phyloP scores from a whole-genome alignment of 352 stramenopile genomes.

The Pythium utonaiense region DNA sequence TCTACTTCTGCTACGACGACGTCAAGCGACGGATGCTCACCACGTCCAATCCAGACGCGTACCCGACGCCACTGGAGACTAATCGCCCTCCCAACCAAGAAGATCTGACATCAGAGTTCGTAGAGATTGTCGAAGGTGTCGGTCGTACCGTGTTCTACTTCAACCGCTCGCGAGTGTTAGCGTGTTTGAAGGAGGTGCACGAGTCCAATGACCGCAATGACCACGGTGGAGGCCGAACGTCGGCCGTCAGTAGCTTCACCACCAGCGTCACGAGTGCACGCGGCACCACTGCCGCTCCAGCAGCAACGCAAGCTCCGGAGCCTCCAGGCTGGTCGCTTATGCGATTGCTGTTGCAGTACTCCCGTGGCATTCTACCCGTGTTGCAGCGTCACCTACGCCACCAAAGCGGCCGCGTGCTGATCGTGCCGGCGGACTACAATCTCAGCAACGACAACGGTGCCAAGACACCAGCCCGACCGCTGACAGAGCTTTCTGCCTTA shows the following conservation, averaged over 20 bases:
- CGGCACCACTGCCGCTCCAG: background rate
- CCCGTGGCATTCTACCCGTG: conserved; percentile 34
- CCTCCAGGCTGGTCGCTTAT: conserved; percentile 14
- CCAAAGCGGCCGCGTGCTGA: conserved; percentile 35
- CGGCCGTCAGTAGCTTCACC: background rate
- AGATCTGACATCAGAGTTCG: conserved; percentile 3
- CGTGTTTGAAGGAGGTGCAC: conserved; percentile 8
- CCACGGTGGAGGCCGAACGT: background rate
- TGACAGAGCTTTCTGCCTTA: conserved; percentile 26
- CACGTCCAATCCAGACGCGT: background rate
- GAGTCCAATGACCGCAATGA: background rate
- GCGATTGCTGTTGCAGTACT: conserved; percentile 38
- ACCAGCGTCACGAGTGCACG: conserved; percentile 4
- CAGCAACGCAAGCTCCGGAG: background rate
- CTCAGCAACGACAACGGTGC: background rate
- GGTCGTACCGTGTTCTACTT: conserved; percentile 19
- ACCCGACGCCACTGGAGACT: background rate
- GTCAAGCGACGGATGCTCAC: background rate
- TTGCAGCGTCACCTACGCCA: conserved; percentile 44
- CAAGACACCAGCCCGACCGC: background rate
- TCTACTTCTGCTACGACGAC: conserved; percentile 46
- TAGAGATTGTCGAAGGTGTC: conserved; percentile 22
- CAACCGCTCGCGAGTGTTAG: conserved; percentile 13
- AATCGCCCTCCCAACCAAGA: too few relatives aligned
- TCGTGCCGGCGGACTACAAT: conserved; percentile 33